phyloP scores from a whole-genome alignment of 768 basidiomycete genomes.

The Mycena albidolilacea region DNA sequence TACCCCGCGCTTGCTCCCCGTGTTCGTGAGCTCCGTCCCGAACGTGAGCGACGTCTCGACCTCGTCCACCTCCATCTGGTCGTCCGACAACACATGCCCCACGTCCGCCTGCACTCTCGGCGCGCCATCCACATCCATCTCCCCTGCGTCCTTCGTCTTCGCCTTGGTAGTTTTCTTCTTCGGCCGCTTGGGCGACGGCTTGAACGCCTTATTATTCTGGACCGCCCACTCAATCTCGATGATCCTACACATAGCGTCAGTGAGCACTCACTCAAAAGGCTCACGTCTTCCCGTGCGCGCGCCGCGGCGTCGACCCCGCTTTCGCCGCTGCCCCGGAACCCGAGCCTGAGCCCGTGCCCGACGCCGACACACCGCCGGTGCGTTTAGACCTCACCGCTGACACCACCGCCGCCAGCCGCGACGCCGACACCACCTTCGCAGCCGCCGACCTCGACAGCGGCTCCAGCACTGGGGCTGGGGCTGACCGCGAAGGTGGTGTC shows the following conservation, averaged over 20 bases:
- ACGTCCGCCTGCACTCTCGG: conserved; percentile 40
- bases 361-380: neutral
- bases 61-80: conserved; percentile 39
- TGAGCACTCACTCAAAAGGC: neutral
- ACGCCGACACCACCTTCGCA: neutral
- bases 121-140: conserved; percentile 47
- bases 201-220: conserved; percentile 71
- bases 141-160: conserved; percentile 49
- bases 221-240: conserved; percentile 88
- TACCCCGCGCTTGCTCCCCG: conserved; percentile 55
- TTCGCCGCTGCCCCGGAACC: no score
- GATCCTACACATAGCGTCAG: conserved; percentile 63
- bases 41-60: conserved; percentile 49
- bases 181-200: conserved; percentile 69
- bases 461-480: no score
- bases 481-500: no score
- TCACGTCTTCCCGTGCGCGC: conserved; percentile 28
- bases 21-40: conserved; percentile 62
- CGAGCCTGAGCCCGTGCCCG: neutral
- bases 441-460: no score
- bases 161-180: conserved; percentile 47
- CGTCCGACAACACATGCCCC: conserved; percentile 38
- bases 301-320: neutral
- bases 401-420: neutral
- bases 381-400: neutral